Conservation (phyloP, 2,329 filamentous ascomycete genomes). For the Camillea tinctor region DNA sequence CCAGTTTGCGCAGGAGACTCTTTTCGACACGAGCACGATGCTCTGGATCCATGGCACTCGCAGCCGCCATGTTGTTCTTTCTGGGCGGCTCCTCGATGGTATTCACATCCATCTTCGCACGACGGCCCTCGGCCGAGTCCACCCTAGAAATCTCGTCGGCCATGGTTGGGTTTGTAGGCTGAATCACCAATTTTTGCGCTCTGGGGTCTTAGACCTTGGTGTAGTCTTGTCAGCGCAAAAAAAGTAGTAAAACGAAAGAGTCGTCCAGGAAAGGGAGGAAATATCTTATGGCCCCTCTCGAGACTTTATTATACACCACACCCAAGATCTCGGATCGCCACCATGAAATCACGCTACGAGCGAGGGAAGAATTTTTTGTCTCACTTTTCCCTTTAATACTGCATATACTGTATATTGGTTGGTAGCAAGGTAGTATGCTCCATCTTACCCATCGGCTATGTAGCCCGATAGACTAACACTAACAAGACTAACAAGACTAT, state of each 20-base stretch:
- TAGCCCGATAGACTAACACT: neutral
- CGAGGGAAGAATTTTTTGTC: neutral
- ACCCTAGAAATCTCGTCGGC: conserved; percentile 25
- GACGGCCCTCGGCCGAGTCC: conserved; percentile 3
- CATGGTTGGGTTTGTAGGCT: conserved; percentile 9
- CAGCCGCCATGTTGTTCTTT: conserved; percentile 1
- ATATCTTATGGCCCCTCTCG: neutral
- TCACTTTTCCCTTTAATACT: neutral
- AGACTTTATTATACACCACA: neutral
- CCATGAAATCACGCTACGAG: neutral
- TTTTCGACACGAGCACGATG: conserved; percentile 60
- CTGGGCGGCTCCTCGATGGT: conserved; percentile 17
- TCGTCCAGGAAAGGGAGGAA: neutral
- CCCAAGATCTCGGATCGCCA: neutral
- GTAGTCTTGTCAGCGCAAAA: neutral
- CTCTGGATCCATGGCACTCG: conserved; percentile 38
- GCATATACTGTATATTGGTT: too few relatives aligned
- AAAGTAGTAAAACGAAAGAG: conserved; percentile 6
- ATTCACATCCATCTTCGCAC: conserved; percentile 20
- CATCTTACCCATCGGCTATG: neutral
- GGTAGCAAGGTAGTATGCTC: too few relatives aligned
- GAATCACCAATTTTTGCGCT: neutral
- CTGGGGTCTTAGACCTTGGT: too few relatives aligned
- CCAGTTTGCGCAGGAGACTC: conserved; percentile 68
- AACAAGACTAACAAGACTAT: neutral